Percentiles rank a stretch among this genome's conserved stretches.
Evolutionary conservation across 768 basidiomycete species (phyloP).

Genomic region (Gautieria morchelliformis): DNA sequence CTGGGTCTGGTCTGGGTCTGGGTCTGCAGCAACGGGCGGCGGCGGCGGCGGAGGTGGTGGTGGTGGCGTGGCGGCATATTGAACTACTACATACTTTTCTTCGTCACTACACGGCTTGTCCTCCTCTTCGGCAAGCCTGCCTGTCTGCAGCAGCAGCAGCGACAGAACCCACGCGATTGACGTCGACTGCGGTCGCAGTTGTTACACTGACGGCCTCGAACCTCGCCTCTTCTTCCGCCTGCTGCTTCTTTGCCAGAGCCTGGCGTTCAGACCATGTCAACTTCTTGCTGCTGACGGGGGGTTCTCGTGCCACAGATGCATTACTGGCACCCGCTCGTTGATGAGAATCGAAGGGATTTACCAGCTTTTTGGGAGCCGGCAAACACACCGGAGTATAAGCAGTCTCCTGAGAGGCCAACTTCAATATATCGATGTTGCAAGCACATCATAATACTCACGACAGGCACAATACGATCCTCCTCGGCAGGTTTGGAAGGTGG

Average conservation of each 20-base stretch:
- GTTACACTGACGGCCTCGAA: conserved; percentile 49
- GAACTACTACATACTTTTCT: background rate
- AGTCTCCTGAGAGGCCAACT: conserved; percentile 41
- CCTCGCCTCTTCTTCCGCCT: conserved; percentile 63
- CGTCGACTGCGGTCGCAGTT: conserved; percentile 26
- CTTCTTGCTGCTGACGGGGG: conserved; percentile 47
- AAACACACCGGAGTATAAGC: conserved; percentile 84
- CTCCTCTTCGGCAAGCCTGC: conserved; percentile 2
- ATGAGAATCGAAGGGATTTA: conserved; percentile 53
- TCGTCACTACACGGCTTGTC: background rate
- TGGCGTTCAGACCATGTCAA: conserved; percentile 93
- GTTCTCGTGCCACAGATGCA: background rate
- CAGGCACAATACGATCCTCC: conserved; percentile 77
- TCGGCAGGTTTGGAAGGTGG: conserved; percentile 56
- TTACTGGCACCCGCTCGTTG: conserved; percentile 7
- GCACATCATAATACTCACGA: conserved; percentile 27
- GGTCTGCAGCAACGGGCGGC: conserved; percentile 13
- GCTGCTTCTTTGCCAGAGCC: conserved; percentile 79
- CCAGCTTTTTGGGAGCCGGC: conserved; percentile 77
- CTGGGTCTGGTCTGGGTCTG: conserved; percentile 26
- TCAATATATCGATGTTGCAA: background rate
- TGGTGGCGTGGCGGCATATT: background rate
- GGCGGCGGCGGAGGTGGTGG: conserved; percentile 31
- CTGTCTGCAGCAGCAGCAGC: conserved; percentile 24
- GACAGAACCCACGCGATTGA: conserved; percentile 38